Base-by-base conservation (phyloP, 768 basidiomycete species). In the Austroboletus eburneus region DNA sequence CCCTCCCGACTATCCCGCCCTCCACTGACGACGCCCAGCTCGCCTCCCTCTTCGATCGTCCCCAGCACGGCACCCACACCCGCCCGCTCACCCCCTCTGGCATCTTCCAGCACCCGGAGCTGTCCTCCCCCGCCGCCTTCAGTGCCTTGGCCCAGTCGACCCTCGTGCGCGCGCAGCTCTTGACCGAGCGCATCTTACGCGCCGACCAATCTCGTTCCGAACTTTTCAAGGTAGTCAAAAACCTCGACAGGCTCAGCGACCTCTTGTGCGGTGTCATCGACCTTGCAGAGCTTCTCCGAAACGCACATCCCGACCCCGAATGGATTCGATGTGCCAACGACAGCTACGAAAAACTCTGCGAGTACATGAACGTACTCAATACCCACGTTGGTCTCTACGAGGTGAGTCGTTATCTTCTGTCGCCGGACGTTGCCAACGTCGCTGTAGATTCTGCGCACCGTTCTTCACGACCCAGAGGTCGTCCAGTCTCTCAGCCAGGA, bases 341-440 rank as follows among this genome's bases (percentile, higher is more conserved):
- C 51, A 87, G 88, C 35, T 97, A 98, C 65, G 93, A 92, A 66
- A 81, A 79, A 51, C 72, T 98, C 51, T 97, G 92, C 71, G 89
- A 93, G 69, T 94, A 88, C 66, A 98, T 99, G 94, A 97, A 97
- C 66, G 83, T 90, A 38, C 73, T 98, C 49, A 99, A 99, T 67
- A 97, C 94, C 25, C 78, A 98, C 71, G 83, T 86, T 27, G 91
- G 87, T 32, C 72, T 99, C 38, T 94, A 93, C 53, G 77, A 91
- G 71, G 94, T 89, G 65, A 68, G 87, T 73, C 46, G 20, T 16
- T 42, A 36, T 35, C 37, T 48, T 45, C 46, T 37, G 25, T 51
- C 17, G 18, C 39, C 43, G 16, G 34, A 21, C 42, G 48, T 65
- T 59, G 39, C 58, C 57, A 32, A 54, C 45, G 36, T 50, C 25